Evolutionary conservation across 2,329 filamentous ascomycete genomes (phyloP).

Genomic region (Cytospora piceicola): DNA sequence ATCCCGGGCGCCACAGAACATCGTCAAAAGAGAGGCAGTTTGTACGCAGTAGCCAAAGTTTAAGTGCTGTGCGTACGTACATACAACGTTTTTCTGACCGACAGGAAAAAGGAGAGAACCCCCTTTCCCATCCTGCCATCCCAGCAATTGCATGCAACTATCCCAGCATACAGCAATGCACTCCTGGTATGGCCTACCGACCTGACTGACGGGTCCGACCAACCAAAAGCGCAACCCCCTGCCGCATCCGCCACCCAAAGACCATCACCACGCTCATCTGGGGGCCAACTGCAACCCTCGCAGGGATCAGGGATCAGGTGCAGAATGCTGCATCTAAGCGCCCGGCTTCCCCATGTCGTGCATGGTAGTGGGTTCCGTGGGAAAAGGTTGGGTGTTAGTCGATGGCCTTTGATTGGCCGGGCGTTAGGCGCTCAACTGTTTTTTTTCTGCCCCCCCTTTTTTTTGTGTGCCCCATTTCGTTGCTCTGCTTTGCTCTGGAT

Average conservation of each 20-base stretch:
- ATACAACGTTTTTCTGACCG: not conserved
- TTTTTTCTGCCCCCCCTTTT: not conserved
- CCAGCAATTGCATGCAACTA: not conserved
- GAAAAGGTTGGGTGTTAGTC: not conserved
- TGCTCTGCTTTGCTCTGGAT: not conserved
- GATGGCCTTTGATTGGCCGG: constrained; percentile 6
- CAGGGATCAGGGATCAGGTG: constrained; percentile 27
- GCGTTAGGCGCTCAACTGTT: constrained; percentile 18
- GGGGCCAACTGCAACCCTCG: not conserved
- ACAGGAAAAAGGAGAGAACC: not conserved
- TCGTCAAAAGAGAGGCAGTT: not conserved
- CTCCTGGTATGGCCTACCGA: not conserved
- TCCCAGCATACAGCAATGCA: not conserved
- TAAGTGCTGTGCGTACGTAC: not conserved
- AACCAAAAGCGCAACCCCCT: not conserved
- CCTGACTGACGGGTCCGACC: not conserved
- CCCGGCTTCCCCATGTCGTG: constrained; percentile 31
- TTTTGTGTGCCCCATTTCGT: not conserved
- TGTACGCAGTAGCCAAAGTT: too few relatives aligned
- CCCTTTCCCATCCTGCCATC: constrained; percentile 1
- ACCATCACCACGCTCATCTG: not conserved
- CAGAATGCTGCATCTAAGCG: constrained; percentile 24
- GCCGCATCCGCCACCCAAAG: not conserved
- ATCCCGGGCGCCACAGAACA: not conserved
- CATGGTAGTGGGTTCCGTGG: constrained; percentile 15